These are phyloP conservation scores for Sindora glabra DNA, from an alignment of 306 rosid species.

Conservation along the genomic window DNA sequence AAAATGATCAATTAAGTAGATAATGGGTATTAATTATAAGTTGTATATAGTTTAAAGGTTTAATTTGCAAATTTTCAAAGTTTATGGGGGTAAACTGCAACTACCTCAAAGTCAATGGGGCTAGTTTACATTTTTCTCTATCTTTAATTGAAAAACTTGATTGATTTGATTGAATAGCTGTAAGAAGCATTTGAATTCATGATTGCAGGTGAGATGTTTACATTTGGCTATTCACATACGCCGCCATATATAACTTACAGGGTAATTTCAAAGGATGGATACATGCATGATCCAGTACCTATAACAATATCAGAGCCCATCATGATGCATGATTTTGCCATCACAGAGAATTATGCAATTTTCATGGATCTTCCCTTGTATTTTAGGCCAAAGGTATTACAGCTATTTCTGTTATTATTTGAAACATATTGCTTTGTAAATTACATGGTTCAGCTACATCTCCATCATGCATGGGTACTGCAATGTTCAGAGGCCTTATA, in stretches of 20 bases:
- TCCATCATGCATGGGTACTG: background rate
- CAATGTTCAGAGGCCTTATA: background rate
- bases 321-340: slow-evolving; percentile 98
- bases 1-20: too few species aligned
- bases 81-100: too few species aligned
- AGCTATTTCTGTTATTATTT: background rate
- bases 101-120: too few species aligned
- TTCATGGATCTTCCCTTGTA: slow-evolving; percentile 89
- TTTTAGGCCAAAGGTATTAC: slow-evolving; percentile 78
- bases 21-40: too few species aligned
- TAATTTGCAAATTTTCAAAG: too few species aligned
- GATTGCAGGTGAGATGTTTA: slow-evolving; percentile 91
- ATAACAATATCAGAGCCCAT: slow-evolving; percentile 77
- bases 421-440: background rate
- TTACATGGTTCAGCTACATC: background rate
- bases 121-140: too few species aligned
- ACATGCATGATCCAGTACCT: slow-evolving; percentile 89
- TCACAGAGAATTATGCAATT: slow-evolving; percentile 78
- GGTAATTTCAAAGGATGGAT: slow-evolving; percentile 83
- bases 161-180: background rate
- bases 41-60: too few species aligned
- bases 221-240: slow-evolving; percentile 79
- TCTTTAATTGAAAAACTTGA: too few species aligned
- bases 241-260: slow-evolving; percentile 91
- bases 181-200: slow-evolving; percentile 14